Percentiles rank a stretch among this genome's conserved stretches.
phyloP scores from a whole-genome alignment of 2,329 filamentous ascomycete species.

The Calonectria hawksworthii region DNA sequence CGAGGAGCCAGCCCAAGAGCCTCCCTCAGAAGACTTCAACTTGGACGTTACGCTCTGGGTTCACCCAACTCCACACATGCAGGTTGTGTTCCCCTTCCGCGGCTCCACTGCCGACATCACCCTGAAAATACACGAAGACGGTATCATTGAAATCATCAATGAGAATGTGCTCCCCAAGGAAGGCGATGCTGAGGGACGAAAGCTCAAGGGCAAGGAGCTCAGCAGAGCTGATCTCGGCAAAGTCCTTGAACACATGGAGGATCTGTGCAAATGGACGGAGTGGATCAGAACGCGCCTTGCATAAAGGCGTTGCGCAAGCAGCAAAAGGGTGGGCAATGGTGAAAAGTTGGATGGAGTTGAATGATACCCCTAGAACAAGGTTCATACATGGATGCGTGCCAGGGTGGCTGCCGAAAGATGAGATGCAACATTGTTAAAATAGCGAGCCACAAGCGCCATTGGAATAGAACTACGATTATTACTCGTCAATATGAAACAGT shows the following conservation, averaged over 20 bases:
- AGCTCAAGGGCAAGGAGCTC: conserved; percentile 53
- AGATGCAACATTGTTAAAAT: background rate
- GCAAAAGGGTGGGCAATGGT: background rate
- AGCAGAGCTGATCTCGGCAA: conserved; percentile 59
- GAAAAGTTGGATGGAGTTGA: conserved; percentile 28
- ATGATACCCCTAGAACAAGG: conserved; percentile 44
- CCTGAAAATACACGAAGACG: conserved; percentile 72
- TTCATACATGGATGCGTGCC: background rate
- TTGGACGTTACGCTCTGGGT: conserved; percentile 68
- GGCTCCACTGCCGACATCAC: conserved; percentile 65
- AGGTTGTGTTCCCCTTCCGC: conserved; percentile 68
- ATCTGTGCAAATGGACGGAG: conserved; percentile 67
- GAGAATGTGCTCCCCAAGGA: conserved; percentile 62
- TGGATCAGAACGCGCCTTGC: conserved; percentile 61
- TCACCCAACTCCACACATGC: conserved; percentile 63
- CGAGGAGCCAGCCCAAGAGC: background rate
- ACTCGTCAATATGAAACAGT: background rate
- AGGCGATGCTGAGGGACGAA: conserved; percentile 36
- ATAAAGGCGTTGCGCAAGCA: conserved; percentile 26
- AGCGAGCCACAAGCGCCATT: background rate
- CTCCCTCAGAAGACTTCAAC: conserved; percentile 44
- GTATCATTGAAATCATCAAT: conserved; percentile 68
- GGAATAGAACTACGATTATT: background rate
- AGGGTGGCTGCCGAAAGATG: background rate
- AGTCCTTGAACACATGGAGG: conserved; percentile 64